Conservation (phyloP, 805 yeast genomes). For the Cyberlindnera amylophila region DNA sequence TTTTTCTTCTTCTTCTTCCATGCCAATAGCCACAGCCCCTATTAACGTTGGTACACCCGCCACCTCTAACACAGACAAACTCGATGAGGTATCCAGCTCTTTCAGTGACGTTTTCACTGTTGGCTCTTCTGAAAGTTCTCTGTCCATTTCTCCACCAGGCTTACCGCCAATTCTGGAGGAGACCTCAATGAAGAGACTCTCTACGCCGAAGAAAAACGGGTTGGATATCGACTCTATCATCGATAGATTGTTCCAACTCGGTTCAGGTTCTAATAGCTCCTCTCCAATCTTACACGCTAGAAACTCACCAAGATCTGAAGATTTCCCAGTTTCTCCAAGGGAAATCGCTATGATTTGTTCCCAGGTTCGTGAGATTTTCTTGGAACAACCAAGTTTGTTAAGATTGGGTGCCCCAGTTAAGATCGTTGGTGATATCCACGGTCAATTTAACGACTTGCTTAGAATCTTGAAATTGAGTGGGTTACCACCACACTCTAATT, state of each 20-base stretch:
- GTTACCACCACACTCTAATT: conserved; percentile 91
- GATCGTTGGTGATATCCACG: conserved; percentile 92
- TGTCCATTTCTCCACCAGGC: conserved; percentile 24
- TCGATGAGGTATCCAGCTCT: conserved; percentile 26
- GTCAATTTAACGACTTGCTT: conserved; percentile 89
- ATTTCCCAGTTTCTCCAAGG: conserved; percentile 24
- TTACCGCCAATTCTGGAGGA: conserved; percentile 27
- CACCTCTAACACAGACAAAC: conserved; percentile 4
- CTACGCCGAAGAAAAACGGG: conserved; percentile 12
- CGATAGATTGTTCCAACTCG: conserved; percentile 44
- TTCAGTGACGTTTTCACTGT: conserved; percentile 28
- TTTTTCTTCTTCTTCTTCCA: neutral
- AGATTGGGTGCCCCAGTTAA: conserved; percentile 79
- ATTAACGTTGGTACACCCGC: neutral
- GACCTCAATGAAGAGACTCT: conserved; percentile 1
- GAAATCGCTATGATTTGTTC: conserved; percentile 86
- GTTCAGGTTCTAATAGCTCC: conserved; percentile 2
- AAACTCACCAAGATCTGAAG: conserved; percentile 19
- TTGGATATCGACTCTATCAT: conserved; percentile 61
- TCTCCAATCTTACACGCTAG: conserved; percentile 15
- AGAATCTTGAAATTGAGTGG: conserved; percentile 94
- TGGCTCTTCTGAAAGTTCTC: conserved; percentile 22
- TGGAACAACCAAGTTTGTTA: conserved; percentile 84
- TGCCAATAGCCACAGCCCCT: neutral
- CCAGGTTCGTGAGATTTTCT: conserved; percentile 80